A percentile compares a stretch with the other conserved stretches of the same genome.
These are phyloP conservation scores for Hypoxylon fuscum DNA, from an alignment of 495 filamentous ascomycete genomes.

Conservation along the genomic window DNA sequence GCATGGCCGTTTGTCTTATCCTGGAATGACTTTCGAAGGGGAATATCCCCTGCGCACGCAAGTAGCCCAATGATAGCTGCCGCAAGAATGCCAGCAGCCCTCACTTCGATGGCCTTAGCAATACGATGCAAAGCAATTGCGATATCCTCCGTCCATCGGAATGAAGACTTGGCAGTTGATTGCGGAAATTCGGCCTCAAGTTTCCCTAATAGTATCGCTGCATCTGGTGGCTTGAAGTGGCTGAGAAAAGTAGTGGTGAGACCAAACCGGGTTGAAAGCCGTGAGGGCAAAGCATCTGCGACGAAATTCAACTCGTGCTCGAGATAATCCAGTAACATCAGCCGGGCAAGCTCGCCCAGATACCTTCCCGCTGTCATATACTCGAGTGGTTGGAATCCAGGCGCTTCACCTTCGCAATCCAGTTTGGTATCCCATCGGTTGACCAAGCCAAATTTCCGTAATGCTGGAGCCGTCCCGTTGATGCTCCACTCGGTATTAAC, in stretches of 20 bases:
- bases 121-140: conserved; percentile 68
- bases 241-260: conserved; percentile 78
- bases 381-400: conserved; percentile 87
- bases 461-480: conserved; percentile 71
- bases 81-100: conserved; percentile 76
- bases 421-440: conserved; percentile 77
- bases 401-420: conserved; percentile 70
- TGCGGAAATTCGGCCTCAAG: conserved; percentile 64
- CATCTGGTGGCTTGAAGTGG: conserved; percentile 63
- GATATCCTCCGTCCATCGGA: conserved; percentile 67
- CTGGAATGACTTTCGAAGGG: conserved; percentile 23
- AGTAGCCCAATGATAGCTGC: conserved; percentile 76
- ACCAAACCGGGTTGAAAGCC: conserved; percentile 69
- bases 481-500: conserved; percentile 92
- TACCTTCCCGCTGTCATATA: conserved; percentile 89
- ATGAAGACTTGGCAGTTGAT: conserved; percentile 51
- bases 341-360: conserved; percentile 80
- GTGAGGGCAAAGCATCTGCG: conserved; percentile 61
- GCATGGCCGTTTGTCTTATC: conserved; percentile 13
- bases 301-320: conserved; percentile 52
- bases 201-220: conserved; percentile 59
- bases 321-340: conserved; percentile 75
- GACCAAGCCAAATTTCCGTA: conserved; percentile 69
- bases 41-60: conserved; percentile 71
- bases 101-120: conserved; percentile 69